Evolutionary conservation across 2,329 filamentous ascomycete species (phyloP).

Genomic region (Stemphylium lycopersici): DNA sequence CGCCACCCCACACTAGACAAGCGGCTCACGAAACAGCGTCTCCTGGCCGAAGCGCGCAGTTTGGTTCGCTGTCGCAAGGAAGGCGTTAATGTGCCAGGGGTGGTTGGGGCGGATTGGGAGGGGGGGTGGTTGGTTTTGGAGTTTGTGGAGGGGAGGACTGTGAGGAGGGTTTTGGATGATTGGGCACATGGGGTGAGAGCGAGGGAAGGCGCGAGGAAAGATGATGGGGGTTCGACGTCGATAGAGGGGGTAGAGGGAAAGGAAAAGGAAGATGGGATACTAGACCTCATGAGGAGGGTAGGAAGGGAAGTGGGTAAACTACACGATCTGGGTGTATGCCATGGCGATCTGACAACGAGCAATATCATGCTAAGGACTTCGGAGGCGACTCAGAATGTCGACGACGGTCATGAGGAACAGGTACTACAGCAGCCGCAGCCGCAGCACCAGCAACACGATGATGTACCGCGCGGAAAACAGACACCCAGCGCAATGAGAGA

Average conservation of each 20-base stretch:
- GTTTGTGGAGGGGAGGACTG: constrained; percentile 65
- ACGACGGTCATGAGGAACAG: too few relatives aligned
- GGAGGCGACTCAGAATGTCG: too few relatives aligned
- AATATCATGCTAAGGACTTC: constrained; percentile 78
- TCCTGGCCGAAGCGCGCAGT: constrained; percentile 87
- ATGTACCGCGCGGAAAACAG: too few relatives aligned
- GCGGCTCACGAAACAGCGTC: constrained; percentile 82
- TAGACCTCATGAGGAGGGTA: constrained; percentile 70
- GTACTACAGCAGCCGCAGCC: too few relatives aligned
- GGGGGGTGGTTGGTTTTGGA: constrained; percentile 62
- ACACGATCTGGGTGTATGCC: constrained; percentile 85
- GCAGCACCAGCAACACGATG: too few relatives aligned
- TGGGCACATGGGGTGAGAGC: constrained; percentile 59
- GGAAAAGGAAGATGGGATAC: constrained; percentile 35
- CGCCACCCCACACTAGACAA: constrained; percentile 87
- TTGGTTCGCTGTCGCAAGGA: constrained; percentile 78
- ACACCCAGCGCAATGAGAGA: too few relatives aligned
- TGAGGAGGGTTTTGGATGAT: constrained; percentile 71
- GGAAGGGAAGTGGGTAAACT: constrained; percentile 74
- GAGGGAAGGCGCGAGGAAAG: constrained; percentile 7
- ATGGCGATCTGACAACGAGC: constrained; percentile 96
- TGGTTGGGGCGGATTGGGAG: constrained; percentile 73
- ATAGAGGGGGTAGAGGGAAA: constrained; percentile 30
- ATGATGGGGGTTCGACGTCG: background rate
- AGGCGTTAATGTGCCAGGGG: constrained; percentile 79